Conservation (phyloP, 345 rosid genomes). For the Anacardium occidentale region DNA sequence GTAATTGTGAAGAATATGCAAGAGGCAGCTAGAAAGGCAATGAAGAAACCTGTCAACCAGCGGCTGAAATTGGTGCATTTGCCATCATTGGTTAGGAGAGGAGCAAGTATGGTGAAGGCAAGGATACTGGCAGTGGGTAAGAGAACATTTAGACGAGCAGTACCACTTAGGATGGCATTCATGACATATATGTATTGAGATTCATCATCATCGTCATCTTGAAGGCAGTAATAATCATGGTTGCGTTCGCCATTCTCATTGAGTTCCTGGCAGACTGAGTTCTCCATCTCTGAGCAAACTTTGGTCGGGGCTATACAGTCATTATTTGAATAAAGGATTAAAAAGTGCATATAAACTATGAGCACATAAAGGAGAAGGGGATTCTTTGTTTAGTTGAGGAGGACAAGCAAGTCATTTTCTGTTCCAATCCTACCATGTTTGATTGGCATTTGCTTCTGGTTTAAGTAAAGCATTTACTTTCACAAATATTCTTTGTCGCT, state of each 20-base stretch:
- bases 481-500: too few species aligned
- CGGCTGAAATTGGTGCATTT: constrained; percentile 32
- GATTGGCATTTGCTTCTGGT: background rate
- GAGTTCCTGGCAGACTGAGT: constrained; percentile 15
- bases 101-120: constrained; percentile 53
- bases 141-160: constrained; percentile 52
- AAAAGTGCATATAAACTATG: background rate
- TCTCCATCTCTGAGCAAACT: constrained; percentile 21
- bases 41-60: constrained; percentile 42
- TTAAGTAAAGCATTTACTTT: background rate
- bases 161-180: constrained; percentile 36
- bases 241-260: constrained; percentile 1
- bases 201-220: constrained; percentile 36
- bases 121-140: constrained; percentile 53
- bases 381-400: constrained; percentile 13
- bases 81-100: constrained; percentile 48
- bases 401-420: background rate
- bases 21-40: constrained; percentile 33
- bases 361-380: background rate
- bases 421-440: background rate
- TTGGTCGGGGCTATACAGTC: background rate
- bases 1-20: constrained; percentile 40
- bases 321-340: background rate
- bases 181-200: too few species aligned
- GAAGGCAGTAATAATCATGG: constrained; percentile 20